phyloP scores from a whole-genome alignment of 331 rosid genomes.

The Malus hybrid region DNA sequence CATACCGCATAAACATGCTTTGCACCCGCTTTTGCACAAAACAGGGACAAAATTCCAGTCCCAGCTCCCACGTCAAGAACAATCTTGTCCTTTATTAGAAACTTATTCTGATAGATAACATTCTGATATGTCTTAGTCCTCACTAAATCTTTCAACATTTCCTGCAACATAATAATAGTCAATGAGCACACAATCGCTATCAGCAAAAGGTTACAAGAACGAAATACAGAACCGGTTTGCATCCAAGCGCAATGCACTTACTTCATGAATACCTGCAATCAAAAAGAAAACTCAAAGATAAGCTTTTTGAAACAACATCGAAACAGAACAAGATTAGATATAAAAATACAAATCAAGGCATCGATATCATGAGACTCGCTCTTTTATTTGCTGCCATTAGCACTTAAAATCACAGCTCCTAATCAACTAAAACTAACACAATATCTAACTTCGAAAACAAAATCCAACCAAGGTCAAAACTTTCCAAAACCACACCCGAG shows the following conservation, averaged over 20 bases:
- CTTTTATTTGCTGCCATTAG: too few relatives aligned
- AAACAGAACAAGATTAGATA: not conserved
- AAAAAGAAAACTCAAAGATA: conserved; percentile 12
- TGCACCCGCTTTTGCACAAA: conserved; percentile 98
- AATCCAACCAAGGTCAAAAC: too few relatives aligned
- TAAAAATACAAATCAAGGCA: not conserved
- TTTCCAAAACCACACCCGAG: too few relatives aligned
- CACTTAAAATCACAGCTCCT: too few relatives aligned
- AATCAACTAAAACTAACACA: too few relatives aligned
- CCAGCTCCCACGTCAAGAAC: conserved; percentile 99
- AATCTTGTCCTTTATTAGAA: conserved; percentile 70
- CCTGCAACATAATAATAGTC: conserved; percentile 43
- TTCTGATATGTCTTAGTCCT: conserved; percentile 93
- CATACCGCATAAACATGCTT: conserved; percentile 88
- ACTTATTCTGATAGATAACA: conserved; percentile 89
- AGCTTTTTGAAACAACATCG: not conserved
- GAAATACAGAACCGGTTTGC: not conserved
- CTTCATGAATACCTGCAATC: conserved; percentile 97
- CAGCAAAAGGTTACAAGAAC: not conserved
- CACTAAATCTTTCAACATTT: conserved; percentile 94
- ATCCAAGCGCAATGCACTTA: conserved; percentile 43
- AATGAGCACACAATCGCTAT: not conserved
- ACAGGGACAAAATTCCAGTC: conserved; percentile 91
- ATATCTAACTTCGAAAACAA: too few relatives aligned
- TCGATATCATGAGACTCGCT: too few relatives aligned